Evolutionary conservation across 192 early-diverging fungal genomes (phyloP).

Genomic region (Phycomyces nitens): DNA sequence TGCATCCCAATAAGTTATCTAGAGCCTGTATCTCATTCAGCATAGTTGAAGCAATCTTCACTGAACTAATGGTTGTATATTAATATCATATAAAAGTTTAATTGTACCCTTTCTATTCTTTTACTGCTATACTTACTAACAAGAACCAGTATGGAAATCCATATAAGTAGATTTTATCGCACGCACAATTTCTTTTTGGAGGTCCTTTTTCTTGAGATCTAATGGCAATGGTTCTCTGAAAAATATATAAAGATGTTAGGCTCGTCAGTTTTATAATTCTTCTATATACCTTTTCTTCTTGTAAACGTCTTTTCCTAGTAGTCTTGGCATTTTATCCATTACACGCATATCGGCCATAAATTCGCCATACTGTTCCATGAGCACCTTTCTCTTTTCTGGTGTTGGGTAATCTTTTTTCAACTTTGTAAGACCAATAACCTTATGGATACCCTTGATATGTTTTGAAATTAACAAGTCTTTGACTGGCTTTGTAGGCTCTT

Average conservation of each 20-base stretch:
- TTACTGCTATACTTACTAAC: conserved; percentile 3
- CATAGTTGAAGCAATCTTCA: conserved; percentile 69
- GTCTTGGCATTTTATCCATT: conserved; percentile 64
- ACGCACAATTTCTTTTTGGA: conserved; percentile 59
- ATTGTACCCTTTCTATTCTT: too few species aligned
- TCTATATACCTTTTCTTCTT: conserved; percentile 71
- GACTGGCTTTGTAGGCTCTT: conserved; percentile 77
- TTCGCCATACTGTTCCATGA: conserved; percentile 74
- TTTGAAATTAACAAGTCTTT: conserved; percentile 68
- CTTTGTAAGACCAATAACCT: conserved; percentile 76
- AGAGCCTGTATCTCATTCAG: conserved; percentile 58
- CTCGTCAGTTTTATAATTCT: too few species aligned
- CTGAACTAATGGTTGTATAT: conserved; percentile 43
- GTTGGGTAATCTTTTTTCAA: conserved; percentile 75
- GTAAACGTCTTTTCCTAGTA: conserved; percentile 76
- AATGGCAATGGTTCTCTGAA: conserved; percentile 70
- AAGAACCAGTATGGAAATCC: conserved; percentile 27
- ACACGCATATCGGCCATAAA: conserved; percentile 88
- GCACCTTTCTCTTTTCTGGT: conserved; percentile 75
- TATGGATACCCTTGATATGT: conserved; percentile 59
- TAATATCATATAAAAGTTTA: too few species aligned
- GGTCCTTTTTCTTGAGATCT: conserved; percentile 52
- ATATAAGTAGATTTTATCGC: conserved; percentile 62
- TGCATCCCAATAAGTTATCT: conserved; percentile 72
- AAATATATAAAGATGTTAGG: not conserved